These are phyloP conservation scores for Trichoderma gamsii DNA, from an alignment of 495 filamentous ascomycete species.

Conservation along the genomic window DNA sequence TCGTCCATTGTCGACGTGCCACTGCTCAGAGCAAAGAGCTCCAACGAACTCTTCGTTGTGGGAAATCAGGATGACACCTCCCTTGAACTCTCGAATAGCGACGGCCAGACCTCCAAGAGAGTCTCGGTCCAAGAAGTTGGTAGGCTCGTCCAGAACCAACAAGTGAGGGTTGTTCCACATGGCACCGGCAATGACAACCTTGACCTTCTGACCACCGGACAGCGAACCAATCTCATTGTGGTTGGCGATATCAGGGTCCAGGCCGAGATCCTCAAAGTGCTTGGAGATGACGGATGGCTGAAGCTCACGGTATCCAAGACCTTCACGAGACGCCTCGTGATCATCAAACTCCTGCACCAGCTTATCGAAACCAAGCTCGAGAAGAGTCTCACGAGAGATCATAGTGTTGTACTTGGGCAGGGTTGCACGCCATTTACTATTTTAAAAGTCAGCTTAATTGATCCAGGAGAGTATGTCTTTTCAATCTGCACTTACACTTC, in stretches of 20 bases:
- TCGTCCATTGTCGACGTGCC: constrained; percentile 83
- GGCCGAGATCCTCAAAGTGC: constrained; percentile 94
- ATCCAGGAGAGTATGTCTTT: neutral
- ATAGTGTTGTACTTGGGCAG: constrained; percentile 90
- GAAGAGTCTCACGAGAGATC: constrained; percentile 87
- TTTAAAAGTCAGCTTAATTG: constrained; percentile 21
- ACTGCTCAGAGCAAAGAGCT: constrained; percentile 88
- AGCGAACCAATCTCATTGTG: constrained; percentile 97
- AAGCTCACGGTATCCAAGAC: constrained; percentile 88
- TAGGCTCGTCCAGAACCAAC: constrained; percentile 95
- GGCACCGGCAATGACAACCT: constrained; percentile 94
- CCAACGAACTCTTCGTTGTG: constrained; percentile 99
- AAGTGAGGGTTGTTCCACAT: constrained; percentile 99
- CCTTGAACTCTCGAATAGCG: constrained; percentile 94
- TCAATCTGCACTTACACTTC: constrained; percentile 61
- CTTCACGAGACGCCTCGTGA: constrained; percentile 94
- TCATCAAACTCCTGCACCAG: constrained; percentile 97
- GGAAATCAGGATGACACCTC: constrained; percentile 97
- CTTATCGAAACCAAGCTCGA: constrained; percentile 81
- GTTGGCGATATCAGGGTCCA: constrained; percentile 96
- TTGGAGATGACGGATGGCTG: constrained; percentile 90
- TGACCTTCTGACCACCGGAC: constrained; percentile 98
- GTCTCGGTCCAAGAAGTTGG: constrained; percentile 98
- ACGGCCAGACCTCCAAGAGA: constrained; percentile 91
- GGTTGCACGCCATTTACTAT: constrained; percentile 75